Base-by-base conservation (phyloP, 2,329 filamentous ascomycete genomes). In the Alternaria burnsii region DNA sequence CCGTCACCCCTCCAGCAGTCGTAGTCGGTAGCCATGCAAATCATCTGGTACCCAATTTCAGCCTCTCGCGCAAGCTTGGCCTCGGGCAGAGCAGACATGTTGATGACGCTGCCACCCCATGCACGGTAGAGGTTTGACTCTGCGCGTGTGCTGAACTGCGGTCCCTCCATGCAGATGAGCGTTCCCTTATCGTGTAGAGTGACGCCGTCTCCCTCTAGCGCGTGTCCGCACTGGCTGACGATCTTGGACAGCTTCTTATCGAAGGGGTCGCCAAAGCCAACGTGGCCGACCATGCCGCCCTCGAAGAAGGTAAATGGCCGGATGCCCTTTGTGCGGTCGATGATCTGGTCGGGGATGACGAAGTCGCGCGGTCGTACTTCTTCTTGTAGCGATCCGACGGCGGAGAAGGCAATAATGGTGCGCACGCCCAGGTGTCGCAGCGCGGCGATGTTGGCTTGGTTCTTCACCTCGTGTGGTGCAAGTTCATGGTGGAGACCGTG, bases 11-110 rank as follows among this genome's bases (percentile, higher is more conserved):
- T 91, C 95, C 95, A 99, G 88, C 94, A 98, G 84, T 99, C 95
- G 80, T 99, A 99, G 83, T 99, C 95, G 28, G 95, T 99, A 34
- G 93, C 92, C 95, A 99, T 99, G 85, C 94, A 97, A 75, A 99
- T 97, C 87, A 97, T 96, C 83, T 97, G 93, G 81, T 98, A 98
- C 36, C 91, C 91, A 71, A 99, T 91, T 84, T 99, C 95, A 24
- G 95, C 95, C 83, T 99, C 95, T 55, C 92, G 89, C 10, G 95
- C 95, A 20, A 99, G 89, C 85, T 99, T 99, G 51, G 94, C 91
- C 82, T 99, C 95, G 20, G 95, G 95, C 16, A 99, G 86, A 14
- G 90, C 91, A 44, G 92, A 97, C 95, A 99, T 99, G 87, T 98
- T 98, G 85, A 99, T 98, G 54, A 98, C 92, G 67, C 88, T 91